phyloP scores from a whole-genome alignment of 352 stramenopile species.

The Phytophthora pinifolia region DNA sequence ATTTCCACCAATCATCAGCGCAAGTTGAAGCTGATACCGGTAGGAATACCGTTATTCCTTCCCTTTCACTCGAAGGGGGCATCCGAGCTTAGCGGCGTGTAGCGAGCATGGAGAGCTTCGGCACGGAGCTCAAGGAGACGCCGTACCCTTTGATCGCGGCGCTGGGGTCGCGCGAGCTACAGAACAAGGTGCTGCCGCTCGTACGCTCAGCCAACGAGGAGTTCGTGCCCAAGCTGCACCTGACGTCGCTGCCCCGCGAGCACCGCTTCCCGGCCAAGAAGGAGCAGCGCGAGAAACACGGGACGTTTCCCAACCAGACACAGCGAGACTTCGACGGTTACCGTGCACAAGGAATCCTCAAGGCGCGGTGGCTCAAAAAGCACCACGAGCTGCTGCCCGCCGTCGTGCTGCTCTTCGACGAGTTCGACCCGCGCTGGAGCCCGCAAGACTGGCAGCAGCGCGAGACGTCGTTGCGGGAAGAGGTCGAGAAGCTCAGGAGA shows the following conservation, averaged over 20 bases:
- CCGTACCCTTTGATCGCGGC: constrained; percentile 84
- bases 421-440: constrained; percentile 80
- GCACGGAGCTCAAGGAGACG: constrained; percentile 83
- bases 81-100: constrained; percentile 4
- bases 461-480: constrained; percentile 67
- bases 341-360: constrained; percentile 68
- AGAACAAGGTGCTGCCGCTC: constrained; percentile 67
- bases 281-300: constrained; percentile 82
- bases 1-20: no score
- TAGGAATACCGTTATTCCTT: no score
- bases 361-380: constrained; percentile 86
- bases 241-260: constrained; percentile 63
- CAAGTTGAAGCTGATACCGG: no score
- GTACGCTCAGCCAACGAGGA: constrained; percentile 80
- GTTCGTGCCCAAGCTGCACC: constrained; percentile 80
- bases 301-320: constrained; percentile 81
- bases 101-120: constrained; percentile 79
- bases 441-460: constrained; percentile 68
- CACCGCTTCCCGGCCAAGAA: constrained; percentile 86
- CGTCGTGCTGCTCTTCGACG: constrained; percentile 81
- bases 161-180: constrained; percentile 73
- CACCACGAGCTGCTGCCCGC: constrained; percentile 81
- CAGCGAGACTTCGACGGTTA: constrained; percentile 85
- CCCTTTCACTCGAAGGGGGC: constrained; percentile 3
- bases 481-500: constrained; percentile 74